Evolutionary conservation across 2,329 filamentous ascomycete species (phyloP), one percentile per base, ranked within the genome.

Genomic region (Pezicula neosporulosa): DNA sequence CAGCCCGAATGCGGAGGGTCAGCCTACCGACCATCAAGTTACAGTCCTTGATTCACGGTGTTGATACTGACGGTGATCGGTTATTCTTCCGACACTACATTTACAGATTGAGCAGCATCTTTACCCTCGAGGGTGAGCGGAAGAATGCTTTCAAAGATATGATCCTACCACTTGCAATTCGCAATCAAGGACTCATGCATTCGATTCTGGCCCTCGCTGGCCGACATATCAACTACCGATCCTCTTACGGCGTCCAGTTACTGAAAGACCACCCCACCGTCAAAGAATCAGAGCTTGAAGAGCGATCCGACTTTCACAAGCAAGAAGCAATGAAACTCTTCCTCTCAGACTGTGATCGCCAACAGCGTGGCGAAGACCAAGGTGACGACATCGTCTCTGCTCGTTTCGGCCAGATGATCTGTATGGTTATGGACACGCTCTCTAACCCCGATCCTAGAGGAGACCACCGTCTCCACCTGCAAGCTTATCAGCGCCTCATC

Each of bases 61-160:
- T 96, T 19, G 90, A 96, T 66, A 91, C 85, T 8, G 77, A 82
- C 6, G 82, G 92, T 56, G 91, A 96, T 66, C 84, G 84, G 56
- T 78, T 88, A 21, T 90, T 96, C 62, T 85, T 93, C 68, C 85
- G 89, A 56, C 89, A 96, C 66, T 96, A 95, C 67, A 85, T 89
- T 48, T 84, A 82, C 57, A 81, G 89, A 48, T 80, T 96, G 51
- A 93, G 89, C 70, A 82, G 85, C 38, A 86, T 94, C 2, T 76
- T 96, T 47, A 96, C 89, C 1, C 80, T 96, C 16, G 89, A 93
- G 63, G 86, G 86, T 46, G 89, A 60, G 21, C 50, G 92, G 65
- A 84, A 85, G 53, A 96, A 95, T 60, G 89, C 90, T 1, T 96
- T 96, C 72, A 89, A 89, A 64, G 87, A 90, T 57, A 86, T 94